Percentiles rank a stretch among this genome's conserved stretches.
These are phyloP conservation scores for Volvox africanus DNA, from an alignment of 139 green algal species.

Conservation along the genomic window DNA sequence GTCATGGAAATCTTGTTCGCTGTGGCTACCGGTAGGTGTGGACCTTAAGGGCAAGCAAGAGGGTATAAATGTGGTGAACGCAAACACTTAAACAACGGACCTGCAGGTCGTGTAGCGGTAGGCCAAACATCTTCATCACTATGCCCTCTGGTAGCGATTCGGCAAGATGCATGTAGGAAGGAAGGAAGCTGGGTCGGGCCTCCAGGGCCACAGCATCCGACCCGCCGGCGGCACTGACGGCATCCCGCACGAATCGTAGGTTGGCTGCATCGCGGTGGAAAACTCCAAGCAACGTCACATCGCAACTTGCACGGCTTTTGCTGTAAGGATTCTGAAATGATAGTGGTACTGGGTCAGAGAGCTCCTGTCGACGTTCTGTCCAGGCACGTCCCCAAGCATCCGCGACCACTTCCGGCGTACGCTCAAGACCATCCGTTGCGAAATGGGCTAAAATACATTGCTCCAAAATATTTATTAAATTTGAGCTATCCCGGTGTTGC, in stretches of 20 bases:
- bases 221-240: background rate
- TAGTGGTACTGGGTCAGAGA: background rate
- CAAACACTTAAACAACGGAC: background rate
- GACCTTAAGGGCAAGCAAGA: too few species aligned
- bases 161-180: background rate
- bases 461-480: background rate
- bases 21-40: too few species aligned
- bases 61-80: too few species aligned
- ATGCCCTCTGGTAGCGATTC: background rate
- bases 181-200: constrained; percentile 8
- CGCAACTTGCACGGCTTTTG: background rate
- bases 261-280: background rate
- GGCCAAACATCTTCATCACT: background rate
- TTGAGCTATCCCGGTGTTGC: background rate
- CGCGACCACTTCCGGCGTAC: background rate
- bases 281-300: background rate
- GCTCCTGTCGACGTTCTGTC: background rate
- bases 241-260: background rate
- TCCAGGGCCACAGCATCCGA: background rate
- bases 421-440: background rate
- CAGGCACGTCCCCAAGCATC: background rate
- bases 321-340: background rate
- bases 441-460: background rate
- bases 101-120: constrained; percentile 16
- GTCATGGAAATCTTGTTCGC: too few species aligned